Evolutionary conservation across 441 rosid genomes (phyloP).

Genomic region (Dalechampia spathulata): DNA sequence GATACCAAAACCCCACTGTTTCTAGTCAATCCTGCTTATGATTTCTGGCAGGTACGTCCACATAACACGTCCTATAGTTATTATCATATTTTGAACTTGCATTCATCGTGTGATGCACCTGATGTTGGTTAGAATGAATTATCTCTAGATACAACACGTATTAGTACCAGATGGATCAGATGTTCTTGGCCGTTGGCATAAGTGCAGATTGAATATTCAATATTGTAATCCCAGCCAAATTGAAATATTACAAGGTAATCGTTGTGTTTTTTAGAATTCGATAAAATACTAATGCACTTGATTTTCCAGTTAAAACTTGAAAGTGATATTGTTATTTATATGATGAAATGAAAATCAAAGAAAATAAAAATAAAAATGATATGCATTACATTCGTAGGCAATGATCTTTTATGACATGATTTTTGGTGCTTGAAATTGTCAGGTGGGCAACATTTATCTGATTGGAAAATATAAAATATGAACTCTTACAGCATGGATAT

Average conservation of each 20-base stretch:
- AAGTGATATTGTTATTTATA: neutral
- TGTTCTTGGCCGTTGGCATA: constrained; percentile 50
- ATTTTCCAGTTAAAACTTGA: neutral
- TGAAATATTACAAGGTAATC: constrained; percentile 58
- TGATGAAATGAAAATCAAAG: no score
- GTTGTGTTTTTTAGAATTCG: constrained; percentile 5
- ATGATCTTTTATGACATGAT: neutral
- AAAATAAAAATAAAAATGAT: no score
- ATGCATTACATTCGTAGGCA: neutral
- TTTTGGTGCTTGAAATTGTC: neutral
- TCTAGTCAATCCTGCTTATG: constrained; percentile 78
- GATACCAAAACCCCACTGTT: constrained; percentile 57
- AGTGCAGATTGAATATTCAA: constrained; percentile 53
- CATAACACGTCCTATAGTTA: neutral
- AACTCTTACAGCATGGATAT: neutral
- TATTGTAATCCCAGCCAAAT: constrained; percentile 56
- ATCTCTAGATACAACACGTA: constrained; percentile 59
- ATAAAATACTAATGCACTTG: no score
- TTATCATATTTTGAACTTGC: neutral
- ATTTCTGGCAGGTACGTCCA: constrained; percentile 82
- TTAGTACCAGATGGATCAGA: constrained; percentile 63
- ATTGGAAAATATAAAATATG: no score
- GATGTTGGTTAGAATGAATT: constrained; percentile 21
- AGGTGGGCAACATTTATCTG: neutral
- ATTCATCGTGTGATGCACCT: neutral